Base-by-base conservation (phyloP, 1,284 basidiomycete species). In the Puccinia hordei region DNA sequence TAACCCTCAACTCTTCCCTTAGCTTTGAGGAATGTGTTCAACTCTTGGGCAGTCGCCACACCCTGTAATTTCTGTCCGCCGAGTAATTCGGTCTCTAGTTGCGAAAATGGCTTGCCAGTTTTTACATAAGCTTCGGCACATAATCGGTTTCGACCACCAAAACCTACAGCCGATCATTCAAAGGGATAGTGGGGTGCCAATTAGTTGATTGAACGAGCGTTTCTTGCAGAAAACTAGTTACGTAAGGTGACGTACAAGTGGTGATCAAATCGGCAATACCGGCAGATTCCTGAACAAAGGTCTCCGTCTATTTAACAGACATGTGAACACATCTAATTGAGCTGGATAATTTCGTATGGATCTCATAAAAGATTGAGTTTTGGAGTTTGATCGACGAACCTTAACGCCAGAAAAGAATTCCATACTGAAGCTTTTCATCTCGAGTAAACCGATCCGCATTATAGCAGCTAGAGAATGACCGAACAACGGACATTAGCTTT, bases 201-300 rank as follows among this genome's bases (percentile, higher is more conserved):
- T n/a, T n/a, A n/a, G n/a, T n/a, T n/a, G n/a, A n/a, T n/a, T n/a
- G n/a, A n/a, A n/a, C n/a, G n/a, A n/a, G n/a, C n/a, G n/a, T n/a
- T n/a, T n/a, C n/a, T n/a, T n/a, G n/a, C n/a, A n/a, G n/a, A n/a
- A n/a, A 38, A 12, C 46, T 51, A 33, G 79, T 73, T 10, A 12
- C 5, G 33, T 13, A n/a, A n/a, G 22, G n/a, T 41, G 41, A 65
- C 86, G 82, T 61, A 86, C 88, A 89, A 10, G 88, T 88, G 5
- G 89, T 89, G 84, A 90, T 89, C 38, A 90, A 85, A 85, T 90
- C 89, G 10, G 89, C 89, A 33, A 90, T 86, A 65, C 89, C 89
- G 0, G 89, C 88, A 63, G 82, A 83, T 85, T 88, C 88, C 82
- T 85, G 85, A 82, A 88, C 84, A 83, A 89, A 89, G 0, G 88